These are phyloP conservation scores for Phytophthora meadii DNA, from an alignment of 352 stramenopile genomes.

Conservation along the genomic window DNA sequence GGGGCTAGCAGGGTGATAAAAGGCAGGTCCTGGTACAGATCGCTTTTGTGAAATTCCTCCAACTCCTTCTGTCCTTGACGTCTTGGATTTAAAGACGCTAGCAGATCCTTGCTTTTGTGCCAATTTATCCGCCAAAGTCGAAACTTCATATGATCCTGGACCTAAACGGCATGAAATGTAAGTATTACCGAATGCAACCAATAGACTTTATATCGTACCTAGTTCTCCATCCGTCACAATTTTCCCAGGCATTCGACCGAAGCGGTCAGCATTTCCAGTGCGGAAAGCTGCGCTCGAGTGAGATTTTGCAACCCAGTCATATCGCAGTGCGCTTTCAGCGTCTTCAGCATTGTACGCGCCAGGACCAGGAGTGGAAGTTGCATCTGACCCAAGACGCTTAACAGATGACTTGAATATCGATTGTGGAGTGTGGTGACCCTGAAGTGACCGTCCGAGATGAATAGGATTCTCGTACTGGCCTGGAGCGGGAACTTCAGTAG, in stretches of 20 bases:
- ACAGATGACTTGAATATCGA: slow-evolving; percentile 76
- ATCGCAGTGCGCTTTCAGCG: slow-evolving; percentile 66
- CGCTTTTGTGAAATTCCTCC: slow-evolving; percentile 16
- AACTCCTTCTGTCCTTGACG: slow-evolving; percentile 35
- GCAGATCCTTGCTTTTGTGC: slow-evolving; percentile 31
- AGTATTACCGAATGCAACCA: background rate
- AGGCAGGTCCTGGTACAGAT: slow-evolving; percentile 60
- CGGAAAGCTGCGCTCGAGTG: slow-evolving; percentile 75
- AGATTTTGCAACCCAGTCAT: slow-evolving; percentile 68
- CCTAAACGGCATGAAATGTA: slow-evolving; percentile 33
- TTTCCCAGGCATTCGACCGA: slow-evolving; percentile 52
- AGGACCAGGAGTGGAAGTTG: slow-evolving; percentile 51
- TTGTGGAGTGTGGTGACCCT: slow-evolving; percentile 37
- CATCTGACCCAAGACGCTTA: slow-evolving; percentile 51
- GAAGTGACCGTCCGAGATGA: slow-evolving; percentile 44
- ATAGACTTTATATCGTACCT: slow-evolving; percentile 28
- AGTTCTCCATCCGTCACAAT: slow-evolving; percentile 50
- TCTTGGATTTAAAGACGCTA: slow-evolving; percentile 53
- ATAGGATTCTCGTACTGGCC: slow-evolving; percentile 78
- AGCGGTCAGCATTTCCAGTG: slow-evolving; percentile 58
- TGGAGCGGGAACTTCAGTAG: slow-evolving; percentile 55
- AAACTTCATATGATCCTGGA: slow-evolving; percentile 61
- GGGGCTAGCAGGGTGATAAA: slow-evolving; percentile 64
- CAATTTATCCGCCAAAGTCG: slow-evolving; percentile 32
- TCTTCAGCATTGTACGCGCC: slow-evolving; percentile 75